Conservation (phyloP, 306 rosid genomes). For the Gynostemma pentaphyllum region DNA sequence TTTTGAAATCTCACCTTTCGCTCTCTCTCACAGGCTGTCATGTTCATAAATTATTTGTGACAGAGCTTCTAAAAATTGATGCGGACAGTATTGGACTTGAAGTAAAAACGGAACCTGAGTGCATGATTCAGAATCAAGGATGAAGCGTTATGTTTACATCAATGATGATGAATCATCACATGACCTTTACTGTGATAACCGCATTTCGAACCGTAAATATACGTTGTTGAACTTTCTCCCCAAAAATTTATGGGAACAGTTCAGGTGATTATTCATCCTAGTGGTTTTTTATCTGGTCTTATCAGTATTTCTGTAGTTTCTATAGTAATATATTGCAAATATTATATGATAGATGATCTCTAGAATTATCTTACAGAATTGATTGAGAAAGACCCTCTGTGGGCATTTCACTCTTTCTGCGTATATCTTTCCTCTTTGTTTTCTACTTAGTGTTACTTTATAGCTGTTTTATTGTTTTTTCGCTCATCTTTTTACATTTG, state of each 20-base stretch:
- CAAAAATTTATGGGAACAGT: constrained; percentile 92
- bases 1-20: neutral
- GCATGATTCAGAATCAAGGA: constrained; percentile 29
- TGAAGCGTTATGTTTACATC: constrained; percentile 86
- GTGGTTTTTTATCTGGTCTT: neutral
- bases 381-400: neutral
- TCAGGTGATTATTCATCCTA: constrained; percentile 52
- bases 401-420: neutral
- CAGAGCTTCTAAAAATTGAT: constrained; percentile 7
- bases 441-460: neutral
- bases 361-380: neutral
- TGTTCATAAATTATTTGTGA: constrained; percentile 1
- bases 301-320: neutral
- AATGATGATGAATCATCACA: constrained; percentile 65
- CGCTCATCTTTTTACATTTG: neutral
- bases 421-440: neutral
- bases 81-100: constrained; percentile 5
- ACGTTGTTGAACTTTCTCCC: constrained; percentile 84
- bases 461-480: neutral
- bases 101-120: constrained; percentile 7
- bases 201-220: constrained; percentile 82
- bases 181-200: constrained; percentile 57
- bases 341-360: neutral
- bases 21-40: constrained; percentile 5
- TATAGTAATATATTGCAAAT: neutral